A percentile compares a stretch with the other conserved stretches of the same genome.
phyloP scores from a whole-genome alignment of 1,139 yeast species.

The Blastobotrys raffinosifermentans region DNA sequence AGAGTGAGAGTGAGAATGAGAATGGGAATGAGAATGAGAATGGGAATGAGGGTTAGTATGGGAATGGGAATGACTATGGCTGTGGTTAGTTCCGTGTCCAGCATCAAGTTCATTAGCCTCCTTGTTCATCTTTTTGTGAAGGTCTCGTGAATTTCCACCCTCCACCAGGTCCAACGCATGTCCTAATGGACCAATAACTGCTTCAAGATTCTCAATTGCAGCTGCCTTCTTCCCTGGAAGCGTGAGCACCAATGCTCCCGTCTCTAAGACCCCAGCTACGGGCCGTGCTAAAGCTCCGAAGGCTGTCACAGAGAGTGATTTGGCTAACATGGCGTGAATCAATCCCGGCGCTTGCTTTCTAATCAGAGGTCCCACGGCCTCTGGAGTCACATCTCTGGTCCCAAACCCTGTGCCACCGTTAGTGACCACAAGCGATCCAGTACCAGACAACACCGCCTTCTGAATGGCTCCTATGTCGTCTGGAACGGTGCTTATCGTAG shows the following conservation, averaged over 20 bases:
- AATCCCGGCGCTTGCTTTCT: constrained; percentile 43
- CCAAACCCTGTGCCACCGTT: constrained; percentile 51
- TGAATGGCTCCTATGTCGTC: constrained; percentile 11
- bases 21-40: constrained; percentile 16
- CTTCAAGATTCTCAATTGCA: constrained; percentile 39
- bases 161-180: constrained; percentile 40
- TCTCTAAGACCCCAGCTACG: constrained; percentile 38
- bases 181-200: constrained; percentile 34
- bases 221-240: constrained; percentile 49
- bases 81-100: constrained; percentile 13
- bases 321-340: constrained; percentile 40
- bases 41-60: constrained; percentile 19
- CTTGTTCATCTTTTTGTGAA: constrained; percentile 29
- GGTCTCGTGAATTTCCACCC: constrained; percentile 33
- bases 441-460: constrained; percentile 4
- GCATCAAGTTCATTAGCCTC: constrained; percentile 18
- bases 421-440: constrained; percentile 31
- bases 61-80: constrained; percentile 15
- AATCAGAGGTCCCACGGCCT: constrained; percentile 39
- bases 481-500: constrained; percentile 4
- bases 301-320: constrained; percentile 39
- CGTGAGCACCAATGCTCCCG: constrained; percentile 36
- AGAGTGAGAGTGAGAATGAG: constrained; percentile 16
- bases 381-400: constrained; percentile 43
- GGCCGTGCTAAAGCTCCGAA: constrained; percentile 44